phyloP scores from a whole-genome alignment of 345 rosid species.

The Diplotaxis tenuifolia region DNA sequence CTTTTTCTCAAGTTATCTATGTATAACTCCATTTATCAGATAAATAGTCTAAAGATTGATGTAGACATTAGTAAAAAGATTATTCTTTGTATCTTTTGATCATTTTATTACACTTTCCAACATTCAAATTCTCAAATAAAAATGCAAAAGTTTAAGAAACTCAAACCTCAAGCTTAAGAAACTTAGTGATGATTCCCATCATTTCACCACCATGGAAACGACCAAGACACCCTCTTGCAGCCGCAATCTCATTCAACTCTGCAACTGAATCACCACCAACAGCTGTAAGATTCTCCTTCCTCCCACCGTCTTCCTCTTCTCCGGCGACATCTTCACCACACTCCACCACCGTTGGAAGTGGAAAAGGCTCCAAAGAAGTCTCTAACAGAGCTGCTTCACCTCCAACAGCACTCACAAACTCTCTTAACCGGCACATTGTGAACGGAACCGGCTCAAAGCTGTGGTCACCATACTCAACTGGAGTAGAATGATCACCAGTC shows the following conservation, averaged over 20 bases:
- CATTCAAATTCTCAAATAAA: background rate
- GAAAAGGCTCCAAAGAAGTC: constrained; percentile 76
- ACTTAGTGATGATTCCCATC: constrained; percentile 36
- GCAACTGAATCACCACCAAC: constrained; percentile 72
- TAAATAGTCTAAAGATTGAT: background rate
- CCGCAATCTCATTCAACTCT: constrained; percentile 71
- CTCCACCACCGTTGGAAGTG: constrained; percentile 59
- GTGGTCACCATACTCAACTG: constrained; percentile 95
- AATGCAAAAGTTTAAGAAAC: background rate
- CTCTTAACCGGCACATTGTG: constrained; percentile 64
- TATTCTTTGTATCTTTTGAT: background rate
- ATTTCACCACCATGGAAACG: constrained; percentile 79
- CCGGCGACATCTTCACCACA: constrained; percentile 37
- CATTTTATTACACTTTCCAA: constrained; percentile 25
- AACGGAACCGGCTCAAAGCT: constrained; percentile 95
- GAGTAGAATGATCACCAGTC: constrained; percentile 96
- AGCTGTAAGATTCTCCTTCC: constrained; percentile 21
- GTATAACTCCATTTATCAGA: background rate
- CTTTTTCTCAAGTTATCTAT: background rate
- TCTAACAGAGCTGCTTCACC: constrained; percentile 56
- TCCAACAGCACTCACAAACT: constrained; percentile 68
- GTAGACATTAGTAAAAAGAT: background rate
- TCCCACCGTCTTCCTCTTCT: constrained; percentile 1
- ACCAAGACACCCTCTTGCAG: constrained; percentile 91
- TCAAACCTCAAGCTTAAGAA: constrained; percentile 28